Evolutionary conservation across 1,139 yeast genomes (phyloP).

Genomic region (Saccharomyces pastorianus): DNA sequence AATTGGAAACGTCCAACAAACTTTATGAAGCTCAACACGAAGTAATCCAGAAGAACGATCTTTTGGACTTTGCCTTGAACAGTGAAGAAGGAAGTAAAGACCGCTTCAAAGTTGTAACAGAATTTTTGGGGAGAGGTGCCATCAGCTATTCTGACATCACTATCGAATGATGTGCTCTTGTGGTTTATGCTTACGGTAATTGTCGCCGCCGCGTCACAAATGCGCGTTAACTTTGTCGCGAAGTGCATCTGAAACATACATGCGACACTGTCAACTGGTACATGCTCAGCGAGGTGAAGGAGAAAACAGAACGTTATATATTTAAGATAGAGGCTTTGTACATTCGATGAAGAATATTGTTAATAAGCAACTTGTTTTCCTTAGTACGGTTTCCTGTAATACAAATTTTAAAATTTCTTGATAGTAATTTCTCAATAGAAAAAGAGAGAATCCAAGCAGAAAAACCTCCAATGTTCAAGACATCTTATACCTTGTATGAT

Average conservation of each 20-base stretch:
- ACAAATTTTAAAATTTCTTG: neutral
- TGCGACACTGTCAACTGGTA: neutral
- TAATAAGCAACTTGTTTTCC: neutral
- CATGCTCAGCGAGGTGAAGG: neutral
- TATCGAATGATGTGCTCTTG: neutral
- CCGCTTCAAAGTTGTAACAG: slow-evolving; percentile 66
- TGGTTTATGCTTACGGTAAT: neutral
- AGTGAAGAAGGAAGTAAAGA: slow-evolving; percentile 43
- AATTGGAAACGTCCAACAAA: slow-evolving; percentile 56
- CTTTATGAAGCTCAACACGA: slow-evolving; percentile 54
- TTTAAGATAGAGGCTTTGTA: neutral
- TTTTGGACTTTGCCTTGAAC: slow-evolving; percentile 52
- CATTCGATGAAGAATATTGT: neutral
- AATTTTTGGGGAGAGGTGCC: slow-evolving; percentile 82
- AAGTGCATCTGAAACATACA: neutral
- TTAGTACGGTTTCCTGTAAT: neutral
- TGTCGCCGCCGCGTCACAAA: neutral
- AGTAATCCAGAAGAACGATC: slow-evolving; percentile 51
- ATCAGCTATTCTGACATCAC: slow-evolving; percentile 40
- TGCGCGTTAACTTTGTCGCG: neutral
- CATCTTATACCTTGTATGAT: slow-evolving; percentile 20
- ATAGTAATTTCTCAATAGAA: neutral
- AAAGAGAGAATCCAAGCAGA: neutral
- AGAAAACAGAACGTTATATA: neutral
- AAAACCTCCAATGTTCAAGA: slow-evolving; percentile 20